Percentiles rank a stretch among this genome's conserved stretches.
Conservation (phyloP, 148 eudicot species). For the Rhododendron vialii region DNA sequence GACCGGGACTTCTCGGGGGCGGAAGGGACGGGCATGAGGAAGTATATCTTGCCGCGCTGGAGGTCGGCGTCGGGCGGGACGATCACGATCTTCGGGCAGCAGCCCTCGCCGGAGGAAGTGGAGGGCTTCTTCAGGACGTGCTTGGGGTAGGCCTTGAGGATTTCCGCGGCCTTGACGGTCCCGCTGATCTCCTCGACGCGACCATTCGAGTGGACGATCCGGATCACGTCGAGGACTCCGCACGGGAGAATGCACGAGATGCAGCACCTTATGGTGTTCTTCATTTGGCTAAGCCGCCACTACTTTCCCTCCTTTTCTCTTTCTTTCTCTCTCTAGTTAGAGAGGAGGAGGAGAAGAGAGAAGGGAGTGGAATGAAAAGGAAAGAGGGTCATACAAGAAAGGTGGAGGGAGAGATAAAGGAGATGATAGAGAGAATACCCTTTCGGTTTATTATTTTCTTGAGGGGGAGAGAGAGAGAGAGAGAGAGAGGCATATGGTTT, state of each 20-base stretch:
- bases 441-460: neutral
- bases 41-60: slow-evolving; percentile 80
- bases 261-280: slow-evolving; percentile 65
- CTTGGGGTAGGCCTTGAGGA: slow-evolving; percentile 59
- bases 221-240: slow-evolving; percentile 78
- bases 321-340: neutral
- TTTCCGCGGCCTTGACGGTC: slow-evolving; percentile 48
- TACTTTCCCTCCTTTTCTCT: neutral
- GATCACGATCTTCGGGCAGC: slow-evolving; percentile 41
- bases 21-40: slow-evolving; percentile 54
- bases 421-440: neutral
- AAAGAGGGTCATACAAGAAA: neutral
- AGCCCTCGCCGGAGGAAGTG: slow-evolving; percentile 24
- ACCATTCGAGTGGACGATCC: slow-evolving; percentile 78
- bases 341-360: neutral
- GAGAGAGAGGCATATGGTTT: neutral
- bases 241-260: slow-evolving; percentile 93
- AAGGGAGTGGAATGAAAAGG: neutral
- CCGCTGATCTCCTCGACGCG: slow-evolving; percentile 69
- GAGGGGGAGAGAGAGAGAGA: neutral
- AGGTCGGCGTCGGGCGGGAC: slow-evolving; percentile 75
- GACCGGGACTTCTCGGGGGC: slow-evolving; percentile 10
- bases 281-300: slow-evolving; percentile 23
- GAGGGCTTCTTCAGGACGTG: slow-evolving; percentile 71
- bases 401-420: neutral